Evolutionary conservation across 2,329 filamentous ascomycete species (phyloP).

Genomic region (Ophiocordyceps camponoti-floridani): DNA sequence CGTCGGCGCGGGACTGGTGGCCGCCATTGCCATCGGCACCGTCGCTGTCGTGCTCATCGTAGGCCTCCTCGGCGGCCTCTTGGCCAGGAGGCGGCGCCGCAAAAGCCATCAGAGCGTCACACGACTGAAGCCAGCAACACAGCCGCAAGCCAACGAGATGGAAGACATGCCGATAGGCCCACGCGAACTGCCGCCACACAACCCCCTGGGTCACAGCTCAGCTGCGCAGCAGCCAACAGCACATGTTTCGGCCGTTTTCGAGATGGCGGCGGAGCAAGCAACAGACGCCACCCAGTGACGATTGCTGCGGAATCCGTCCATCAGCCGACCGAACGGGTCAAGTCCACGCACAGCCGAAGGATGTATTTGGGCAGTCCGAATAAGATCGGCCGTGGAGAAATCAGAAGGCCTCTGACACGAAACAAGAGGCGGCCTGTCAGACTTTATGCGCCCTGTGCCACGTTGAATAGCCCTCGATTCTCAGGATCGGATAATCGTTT

Average conservation of each 20-base stretch:
- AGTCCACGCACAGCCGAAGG: no score
- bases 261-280: neutral
- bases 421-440: no score
- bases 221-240: neutral
- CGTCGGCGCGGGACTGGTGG: neutral
- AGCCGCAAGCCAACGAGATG: constrained; percentile 2
- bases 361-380: neutral
- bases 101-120: neutral
- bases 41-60: neutral
- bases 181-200: constrained; percentile 1
- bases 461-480: no score
- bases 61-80: neutral
- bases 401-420: no score
- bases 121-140: neutral
- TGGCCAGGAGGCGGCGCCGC: neutral
- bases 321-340: no score
- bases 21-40: neutral
- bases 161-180: constrained; percentile 3
- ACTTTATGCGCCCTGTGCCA: no score
- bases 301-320: neutral
- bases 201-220: neutral
- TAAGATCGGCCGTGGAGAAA: no score
- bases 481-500: no score
- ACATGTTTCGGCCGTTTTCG: neutral
- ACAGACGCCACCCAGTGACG: neutral